These are phyloP conservation scores for Thraustotheca clavata DNA, from an alignment of 352 stramenopile species.

Conservation along the genomic window DNA sequence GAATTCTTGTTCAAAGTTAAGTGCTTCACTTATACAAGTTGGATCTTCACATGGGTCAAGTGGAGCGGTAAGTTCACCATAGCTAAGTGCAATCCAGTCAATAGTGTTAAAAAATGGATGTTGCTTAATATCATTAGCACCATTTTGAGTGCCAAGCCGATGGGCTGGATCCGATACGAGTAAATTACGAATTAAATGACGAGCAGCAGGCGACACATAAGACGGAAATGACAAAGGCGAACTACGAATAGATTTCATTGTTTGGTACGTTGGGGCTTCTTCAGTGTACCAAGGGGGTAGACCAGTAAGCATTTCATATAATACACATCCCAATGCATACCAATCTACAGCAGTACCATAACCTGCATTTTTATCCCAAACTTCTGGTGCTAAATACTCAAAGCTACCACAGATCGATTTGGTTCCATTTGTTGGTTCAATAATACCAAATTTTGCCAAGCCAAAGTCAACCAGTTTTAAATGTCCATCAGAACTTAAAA, in stretches of 20 bases:
- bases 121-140: slow-evolving; percentile 43
- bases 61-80: slow-evolving; percentile 46
- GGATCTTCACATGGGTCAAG: slow-evolving; percentile 48
- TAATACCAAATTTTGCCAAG: slow-evolving; percentile 76
- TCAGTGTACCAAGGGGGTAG: slow-evolving; percentile 70
- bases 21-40: slow-evolving; percentile 44
- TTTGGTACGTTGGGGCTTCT: slow-evolving; percentile 35
- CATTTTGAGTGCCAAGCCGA: slow-evolving; percentile 39
- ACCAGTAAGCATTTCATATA: slow-evolving; percentile 74
- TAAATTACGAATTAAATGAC: slow-evolving; percentile 41
- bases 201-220: slow-evolving; percentile 39
- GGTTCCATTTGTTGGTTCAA: slow-evolving; percentile 44
- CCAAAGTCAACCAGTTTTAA: slow-evolving; percentile 79
- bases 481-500: slow-evolving; percentile 54
- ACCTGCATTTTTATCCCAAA: slow-evolving; percentile 39
- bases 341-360: slow-evolving; percentile 75
- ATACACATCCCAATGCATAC: slow-evolving; percentile 65
- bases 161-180: slow-evolving; percentile 36
- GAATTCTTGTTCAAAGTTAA: slow-evolving; percentile 85
- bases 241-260: slow-evolving; percentile 36
- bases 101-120: slow-evolving; percentile 56
- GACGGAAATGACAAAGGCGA: slow-evolving; percentile 45
- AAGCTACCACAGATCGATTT: slow-evolving; percentile 68
- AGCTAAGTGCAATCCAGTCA: slow-evolving; percentile 61
- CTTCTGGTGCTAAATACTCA: slow-evolving; percentile 71